Percentiles rank a stretch among this genome's conserved stretches.
Conservation (phyloP, 345 rosid species). For the Eutrema japonicum region DNA sequence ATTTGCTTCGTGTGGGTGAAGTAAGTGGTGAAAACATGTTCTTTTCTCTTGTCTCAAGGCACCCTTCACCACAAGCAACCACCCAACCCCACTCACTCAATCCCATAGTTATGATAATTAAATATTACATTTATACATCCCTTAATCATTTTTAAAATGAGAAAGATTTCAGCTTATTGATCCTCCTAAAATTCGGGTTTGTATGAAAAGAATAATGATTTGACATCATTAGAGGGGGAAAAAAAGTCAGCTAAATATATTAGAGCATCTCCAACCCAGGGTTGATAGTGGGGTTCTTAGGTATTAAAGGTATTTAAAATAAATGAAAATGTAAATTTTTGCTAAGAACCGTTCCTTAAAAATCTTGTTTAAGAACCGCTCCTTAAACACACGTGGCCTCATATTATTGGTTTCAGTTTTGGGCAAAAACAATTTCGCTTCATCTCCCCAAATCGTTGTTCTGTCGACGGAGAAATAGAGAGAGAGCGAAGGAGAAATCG, state of each 20-base stretch:
- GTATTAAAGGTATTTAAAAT: no score
- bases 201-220: conserved; percentile 18
- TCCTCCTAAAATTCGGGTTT: background rate
- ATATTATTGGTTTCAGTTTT: no score
- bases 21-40: conserved; percentile 45
- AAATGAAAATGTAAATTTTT: no score
- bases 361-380: no score
- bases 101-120: background rate
- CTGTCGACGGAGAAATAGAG: no score
- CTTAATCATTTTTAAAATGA: background rate
- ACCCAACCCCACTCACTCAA: conserved; percentile 35
- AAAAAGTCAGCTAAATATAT: conserved; percentile 33
- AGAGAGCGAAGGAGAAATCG: no score
- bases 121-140: background rate
- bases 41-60: conserved; percentile 44
- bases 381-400: no score
- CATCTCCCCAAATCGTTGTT: no score
- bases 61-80: conserved; percentile 43
- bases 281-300: no score
- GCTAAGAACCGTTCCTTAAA: no score
- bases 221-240: conserved; percentile 4
- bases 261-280: no score
- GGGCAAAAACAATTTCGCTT: no score
- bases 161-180: conserved; percentile 12
- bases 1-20: conserved; percentile 38